These are phyloP conservation scores for Carex pumila DNA, from an alignment of 176 grass and related monocot species.

Conservation along the genomic window DNA sequence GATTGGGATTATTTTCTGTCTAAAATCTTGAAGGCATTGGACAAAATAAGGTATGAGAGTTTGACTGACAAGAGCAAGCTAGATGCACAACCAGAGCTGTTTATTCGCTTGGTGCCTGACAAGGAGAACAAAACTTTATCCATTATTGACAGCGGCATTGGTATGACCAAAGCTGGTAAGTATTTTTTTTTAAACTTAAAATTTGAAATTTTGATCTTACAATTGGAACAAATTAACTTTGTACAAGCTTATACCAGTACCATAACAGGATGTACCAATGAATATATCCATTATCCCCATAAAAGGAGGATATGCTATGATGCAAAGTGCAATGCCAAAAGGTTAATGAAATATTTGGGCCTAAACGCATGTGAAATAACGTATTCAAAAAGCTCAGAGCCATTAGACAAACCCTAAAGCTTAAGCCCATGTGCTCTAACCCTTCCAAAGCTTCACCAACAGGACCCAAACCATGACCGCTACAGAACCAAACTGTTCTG, in stretches of 20 bases:
- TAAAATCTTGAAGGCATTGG: conserved; percentile 23
- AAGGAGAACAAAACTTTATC: conserved; percentile 28
- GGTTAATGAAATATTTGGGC: no score
- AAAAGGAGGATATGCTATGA: background rate
- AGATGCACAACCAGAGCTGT: conserved; percentile 36
- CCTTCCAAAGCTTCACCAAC: background rate
- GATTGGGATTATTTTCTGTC: conserved; percentile 4
- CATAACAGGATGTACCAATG: background rate
- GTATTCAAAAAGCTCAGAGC: background rate
- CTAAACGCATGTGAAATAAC: background rate
- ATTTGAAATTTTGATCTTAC: background rate
- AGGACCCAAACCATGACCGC: background rate
- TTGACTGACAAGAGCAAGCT: conserved; percentile 42
- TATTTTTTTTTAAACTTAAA: background rate
- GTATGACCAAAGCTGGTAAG: conserved; percentile 33
- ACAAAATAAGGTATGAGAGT: conserved; percentile 38
- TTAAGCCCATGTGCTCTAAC: background rate
- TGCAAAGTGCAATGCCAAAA: background rate
- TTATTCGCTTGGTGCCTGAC: conserved; percentile 32
- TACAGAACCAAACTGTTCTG: background rate
- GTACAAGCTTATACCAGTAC: background rate
- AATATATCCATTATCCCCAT: background rate
- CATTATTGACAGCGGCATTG: conserved; percentile 35
- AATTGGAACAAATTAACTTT: background rate
- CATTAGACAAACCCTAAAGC: background rate